Conservation (phyloP, 1,139 yeast species). For the Hyphopichia wangnamkhiaoensis region DNA sequence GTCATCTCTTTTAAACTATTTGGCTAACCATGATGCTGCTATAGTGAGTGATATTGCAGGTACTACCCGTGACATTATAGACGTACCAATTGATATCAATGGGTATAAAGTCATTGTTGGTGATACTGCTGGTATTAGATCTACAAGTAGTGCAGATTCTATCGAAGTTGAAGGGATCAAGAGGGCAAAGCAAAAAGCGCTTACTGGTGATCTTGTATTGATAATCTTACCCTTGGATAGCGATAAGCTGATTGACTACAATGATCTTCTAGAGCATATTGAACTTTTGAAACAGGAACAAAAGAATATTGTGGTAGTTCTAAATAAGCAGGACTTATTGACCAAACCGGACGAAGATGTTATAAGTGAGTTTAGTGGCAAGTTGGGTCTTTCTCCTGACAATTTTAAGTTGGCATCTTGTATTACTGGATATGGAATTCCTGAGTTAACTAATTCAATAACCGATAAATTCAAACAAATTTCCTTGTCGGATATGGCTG, state of each 20-base stretch:
- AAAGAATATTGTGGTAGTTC: conserved; percentile 41
- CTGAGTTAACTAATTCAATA: conserved; percentile 38
- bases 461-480: conserved; percentile 49
- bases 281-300: conserved; percentile 22
- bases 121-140: conserved; percentile 92
- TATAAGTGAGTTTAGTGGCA: conserved; percentile 16
- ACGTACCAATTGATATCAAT: conserved; percentile 74
- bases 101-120: conserved; percentile 85
- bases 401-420: conserved; percentile 64
- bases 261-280: conserved; percentile 38
- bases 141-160: conserved; percentile 31
- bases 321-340: conserved; percentile 66
- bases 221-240: conserved; percentile 48
- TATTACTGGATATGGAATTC: conserved; percentile 55
- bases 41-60: conserved; percentile 93
- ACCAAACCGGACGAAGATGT: conserved; percentile 19
- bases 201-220: conserved; percentile 61
- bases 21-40: conserved; percentile 82
- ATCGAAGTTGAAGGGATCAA: conserved; percentile 85
- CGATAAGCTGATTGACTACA: conserved; percentile 13
- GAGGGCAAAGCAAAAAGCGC: conserved; percentile 64
- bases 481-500: conserved; percentile 48
- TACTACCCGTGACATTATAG: conserved; percentile 88
- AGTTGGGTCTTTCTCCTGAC: conserved; percentile 24
- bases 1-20: conserved; percentile 73